These are phyloP conservation scores for Oryza glumipatula DNA, from an alignment of 176 grass and related monocot species.

Conservation along the genomic window DNA sequence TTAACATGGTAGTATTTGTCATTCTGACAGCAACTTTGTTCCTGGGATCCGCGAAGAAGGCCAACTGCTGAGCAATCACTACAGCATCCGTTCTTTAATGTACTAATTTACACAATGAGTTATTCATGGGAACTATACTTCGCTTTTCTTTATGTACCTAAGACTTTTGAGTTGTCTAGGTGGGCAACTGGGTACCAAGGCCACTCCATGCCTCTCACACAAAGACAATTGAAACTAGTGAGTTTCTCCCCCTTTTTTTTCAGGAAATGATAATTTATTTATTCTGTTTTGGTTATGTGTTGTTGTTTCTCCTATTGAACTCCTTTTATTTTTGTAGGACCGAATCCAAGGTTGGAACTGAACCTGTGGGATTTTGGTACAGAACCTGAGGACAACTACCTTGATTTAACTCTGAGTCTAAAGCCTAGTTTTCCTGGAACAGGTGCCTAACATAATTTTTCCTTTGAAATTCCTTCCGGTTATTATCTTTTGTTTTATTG, in stretches of 20 bases:
- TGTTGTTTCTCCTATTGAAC: background rate
- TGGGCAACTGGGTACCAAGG: constrained; percentile 55
- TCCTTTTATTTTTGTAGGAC: constrained; percentile 41
- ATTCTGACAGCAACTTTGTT: constrained; percentile 72
- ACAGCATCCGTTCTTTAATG: constrained; percentile 92
- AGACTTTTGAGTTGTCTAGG: constrained; percentile 50
- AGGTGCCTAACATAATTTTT: constrained; percentile 41
- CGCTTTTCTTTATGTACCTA: constrained; percentile 33
- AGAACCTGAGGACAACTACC: constrained; percentile 73
- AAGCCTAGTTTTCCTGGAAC: constrained; percentile 70
- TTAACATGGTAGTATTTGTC: constrained; percentile 27
- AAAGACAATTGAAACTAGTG: constrained; percentile 53
- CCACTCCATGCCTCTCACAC: constrained; percentile 41
- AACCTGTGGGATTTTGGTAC: constrained; percentile 77
- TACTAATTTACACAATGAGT: constrained; percentile 42
- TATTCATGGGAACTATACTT: constrained; percentile 14
- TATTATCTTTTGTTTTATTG: background rate
- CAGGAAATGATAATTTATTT: background rate
- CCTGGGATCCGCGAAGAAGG: constrained; percentile 84
- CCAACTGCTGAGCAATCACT: constrained; percentile 86
- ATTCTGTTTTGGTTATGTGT: background rate
- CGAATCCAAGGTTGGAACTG: constrained; percentile 72
- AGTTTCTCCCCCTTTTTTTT: constrained; percentile 38
- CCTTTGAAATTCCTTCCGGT: background rate
- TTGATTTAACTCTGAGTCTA: constrained; percentile 86